These are phyloP conservation scores for Petunia secreta DNA, from an alignment of 257 asterid species.

Conservation along the genomic window DNA sequence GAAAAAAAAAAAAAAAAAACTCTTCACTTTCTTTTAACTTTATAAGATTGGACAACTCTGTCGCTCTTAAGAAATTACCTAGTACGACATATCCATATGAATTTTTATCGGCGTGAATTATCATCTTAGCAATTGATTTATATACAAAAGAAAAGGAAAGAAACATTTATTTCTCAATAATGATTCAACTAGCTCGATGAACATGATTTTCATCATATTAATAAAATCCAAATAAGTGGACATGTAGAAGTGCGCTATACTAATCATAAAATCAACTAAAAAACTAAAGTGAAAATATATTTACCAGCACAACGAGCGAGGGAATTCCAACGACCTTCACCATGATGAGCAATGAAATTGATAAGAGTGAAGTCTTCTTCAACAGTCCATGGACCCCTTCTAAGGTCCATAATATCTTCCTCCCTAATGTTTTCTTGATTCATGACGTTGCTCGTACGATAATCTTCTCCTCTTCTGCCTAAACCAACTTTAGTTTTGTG, in stretches of 20 bases:
- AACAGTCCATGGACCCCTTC: constrained; percentile 89
- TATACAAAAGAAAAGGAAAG: neutral
- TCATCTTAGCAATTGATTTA: neutral
- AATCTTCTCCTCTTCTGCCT: neutral
- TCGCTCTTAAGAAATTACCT: neutral
- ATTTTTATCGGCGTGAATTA: neutral
- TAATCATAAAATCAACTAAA: neutral
- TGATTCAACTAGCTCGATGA: neutral
- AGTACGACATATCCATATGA: constrained; percentile 14
- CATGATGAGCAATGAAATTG: constrained; percentile 77
- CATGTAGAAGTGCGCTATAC: neutral
- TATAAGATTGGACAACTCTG: constrained; percentile 14
- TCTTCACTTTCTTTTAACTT: constrained; percentile 19
- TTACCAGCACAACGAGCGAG: constrained; percentile 81
- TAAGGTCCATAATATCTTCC: constrained; percentile 49
- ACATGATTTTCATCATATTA: neutral
- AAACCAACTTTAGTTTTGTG: constrained; percentile 13
- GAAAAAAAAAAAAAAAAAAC: neutral
- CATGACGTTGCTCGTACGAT: neutral
- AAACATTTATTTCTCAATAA: neutral
- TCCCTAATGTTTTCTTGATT: constrained; percentile 33
- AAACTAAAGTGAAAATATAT: neutral
- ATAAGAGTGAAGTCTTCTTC: constrained; percentile 40
- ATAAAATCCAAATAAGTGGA: neutral
- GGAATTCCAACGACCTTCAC: constrained; percentile 95